These are phyloP conservation scores for Colletotrichum abscissum DNA, from an alignment of 2,329 filamentous ascomycete species.

Conservation along the genomic window DNA sequence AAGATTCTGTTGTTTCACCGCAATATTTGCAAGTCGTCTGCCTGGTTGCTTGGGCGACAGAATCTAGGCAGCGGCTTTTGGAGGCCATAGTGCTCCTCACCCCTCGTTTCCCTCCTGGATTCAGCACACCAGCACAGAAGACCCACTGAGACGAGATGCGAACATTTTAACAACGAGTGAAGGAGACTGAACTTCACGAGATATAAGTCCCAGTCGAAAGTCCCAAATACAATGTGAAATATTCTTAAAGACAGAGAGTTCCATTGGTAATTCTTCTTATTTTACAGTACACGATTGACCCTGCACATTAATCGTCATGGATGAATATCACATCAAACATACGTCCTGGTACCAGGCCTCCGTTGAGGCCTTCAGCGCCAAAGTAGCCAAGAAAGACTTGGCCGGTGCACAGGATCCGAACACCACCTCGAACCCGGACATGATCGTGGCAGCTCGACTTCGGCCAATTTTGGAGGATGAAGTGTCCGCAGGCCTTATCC, in stretches of 20 bases:
- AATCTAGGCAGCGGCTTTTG: conserved; percentile 1
- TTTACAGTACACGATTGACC: not conserved
- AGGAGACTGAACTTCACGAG: not conserved
- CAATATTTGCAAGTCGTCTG: not conserved
- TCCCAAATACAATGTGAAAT: not conserved
- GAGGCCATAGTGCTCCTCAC: no score
- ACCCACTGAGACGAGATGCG: not conserved
- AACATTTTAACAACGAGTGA: not conserved
- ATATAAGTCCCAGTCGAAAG: not conserved
- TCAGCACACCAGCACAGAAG: not conserved
- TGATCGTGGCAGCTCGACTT: conserved; percentile 50
- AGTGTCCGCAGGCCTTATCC: conserved; percentile 42
- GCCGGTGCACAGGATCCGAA: not conserved
- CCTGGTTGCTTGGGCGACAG: not conserved
- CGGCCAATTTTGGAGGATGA: conserved; percentile 51
- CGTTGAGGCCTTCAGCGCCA: conserved; percentile 10
- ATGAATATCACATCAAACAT: conserved; percentile 24
- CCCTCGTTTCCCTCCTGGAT: no score
- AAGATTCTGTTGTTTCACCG: not conserved
- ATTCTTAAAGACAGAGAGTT: not conserved
- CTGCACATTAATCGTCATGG: not conserved
- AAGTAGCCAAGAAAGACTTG: conserved; percentile 3
- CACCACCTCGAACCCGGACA: conserved; percentile 38
- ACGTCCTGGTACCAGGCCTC: conserved; percentile 20
- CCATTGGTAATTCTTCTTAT: fast-evolving